Percentiles rank a stretch among this genome's conserved stretches.
These are phyloP conservation scores for Meyerozyma guilliermondii DNA, from an alignment of 1,139 yeast genomes.

Conservation along the genomic window DNA sequence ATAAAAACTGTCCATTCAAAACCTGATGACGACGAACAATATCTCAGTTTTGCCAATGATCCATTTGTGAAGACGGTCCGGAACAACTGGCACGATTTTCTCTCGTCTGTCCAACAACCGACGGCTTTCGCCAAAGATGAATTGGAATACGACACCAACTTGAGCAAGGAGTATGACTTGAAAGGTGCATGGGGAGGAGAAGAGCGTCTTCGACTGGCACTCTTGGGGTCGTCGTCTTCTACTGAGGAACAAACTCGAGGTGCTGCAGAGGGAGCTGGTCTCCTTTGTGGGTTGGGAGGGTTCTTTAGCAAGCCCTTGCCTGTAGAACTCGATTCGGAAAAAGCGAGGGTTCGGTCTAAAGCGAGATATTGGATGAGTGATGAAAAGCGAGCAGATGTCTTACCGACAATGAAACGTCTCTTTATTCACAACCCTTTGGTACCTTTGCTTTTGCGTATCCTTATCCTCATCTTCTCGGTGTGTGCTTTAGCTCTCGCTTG, in stretches of 20 bases:
- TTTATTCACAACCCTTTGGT: conserved; percentile 74
- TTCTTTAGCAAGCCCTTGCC: conserved; percentile 1
- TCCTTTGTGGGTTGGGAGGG: conserved; percentile 1
- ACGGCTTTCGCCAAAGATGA: conserved; percentile 28
- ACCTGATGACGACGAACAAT: conserved; percentile 27
- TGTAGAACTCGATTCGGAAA: conserved; percentile 14
- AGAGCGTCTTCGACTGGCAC: conserved; percentile 51
- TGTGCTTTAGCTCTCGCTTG: conserved; percentile 66
- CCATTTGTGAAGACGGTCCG: conserved; percentile 34
- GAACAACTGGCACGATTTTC: conserved; percentile 35
- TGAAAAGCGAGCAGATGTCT: conserved; percentile 59
- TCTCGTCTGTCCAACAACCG: conserved; percentile 33
- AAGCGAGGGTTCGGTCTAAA: conserved; percentile 41
- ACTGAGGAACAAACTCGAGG: conserved; percentile 25
- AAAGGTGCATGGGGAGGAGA: conserved; percentile 67
- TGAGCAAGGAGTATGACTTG: conserved; percentile 15
- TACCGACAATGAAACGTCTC: conserved; percentile 54
- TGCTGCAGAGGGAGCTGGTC: conserved; percentile 11
- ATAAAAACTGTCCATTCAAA: conserved; percentile 7
- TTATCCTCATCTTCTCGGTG: conserved; percentile 57
- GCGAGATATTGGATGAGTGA: conserved; percentile 69
- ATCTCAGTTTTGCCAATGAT: conserved; percentile 32
- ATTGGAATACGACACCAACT: conserved; percentile 19
- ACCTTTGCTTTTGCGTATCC: conserved; percentile 69
- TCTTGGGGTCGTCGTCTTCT: conserved; percentile 35